Conservation (phyloP, 2,329 filamentous ascomycete species). For the Neonectria hederae region DNA sequence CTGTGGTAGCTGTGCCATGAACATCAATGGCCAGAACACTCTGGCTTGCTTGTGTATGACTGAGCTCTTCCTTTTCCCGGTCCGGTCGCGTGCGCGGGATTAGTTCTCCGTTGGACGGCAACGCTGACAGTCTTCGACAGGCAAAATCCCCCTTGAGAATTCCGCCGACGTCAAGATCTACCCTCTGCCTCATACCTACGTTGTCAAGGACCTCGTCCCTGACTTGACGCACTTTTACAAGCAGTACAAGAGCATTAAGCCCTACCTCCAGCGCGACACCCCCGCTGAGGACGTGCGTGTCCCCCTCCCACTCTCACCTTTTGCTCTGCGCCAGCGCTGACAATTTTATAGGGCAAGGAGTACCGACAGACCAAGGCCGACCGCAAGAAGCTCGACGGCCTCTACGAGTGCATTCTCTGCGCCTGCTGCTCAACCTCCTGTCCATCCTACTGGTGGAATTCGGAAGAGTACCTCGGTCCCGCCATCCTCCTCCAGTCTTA, state of each 20-base stretch:
- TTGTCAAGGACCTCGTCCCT: constrained; percentile 98
- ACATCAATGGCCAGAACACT: constrained; percentile 99
- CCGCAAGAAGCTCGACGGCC: constrained; percentile 94
- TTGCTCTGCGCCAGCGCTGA: constrained; percentile 19
- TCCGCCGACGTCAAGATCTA: constrained; percentile 90
- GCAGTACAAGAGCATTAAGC: constrained; percentile 99
- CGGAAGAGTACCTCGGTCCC: constrained; percentile 96
- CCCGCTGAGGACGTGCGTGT: constrained; percentile 80
- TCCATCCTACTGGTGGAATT: constrained; percentile 99
- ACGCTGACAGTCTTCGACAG: constrained; percentile 57
- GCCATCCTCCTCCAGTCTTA: constrained; percentile 97
- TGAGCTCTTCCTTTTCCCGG: constrained; percentile 5
- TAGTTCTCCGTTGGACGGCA: constrained; percentile 10
- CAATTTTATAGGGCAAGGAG: constrained; percentile 77
- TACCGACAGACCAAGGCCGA: constrained; percentile 91
- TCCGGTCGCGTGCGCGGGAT: constrained; percentile 42
- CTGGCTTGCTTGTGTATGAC: constrained; percentile 90
- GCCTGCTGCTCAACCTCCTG: constrained; percentile 99
- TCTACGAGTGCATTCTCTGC: constrained; percentile 99
- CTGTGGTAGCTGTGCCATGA: constrained; percentile 99
- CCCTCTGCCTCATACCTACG: constrained; percentile 97
- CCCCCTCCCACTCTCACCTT: background rate
- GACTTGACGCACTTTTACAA: constrained; percentile 99
- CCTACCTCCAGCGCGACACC: constrained; percentile 92
- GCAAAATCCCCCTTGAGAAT: constrained; percentile 90